Base-by-base conservation (phyloP, 495 filamentous ascomycete genomes). In the Xylaria curta region DNA sequence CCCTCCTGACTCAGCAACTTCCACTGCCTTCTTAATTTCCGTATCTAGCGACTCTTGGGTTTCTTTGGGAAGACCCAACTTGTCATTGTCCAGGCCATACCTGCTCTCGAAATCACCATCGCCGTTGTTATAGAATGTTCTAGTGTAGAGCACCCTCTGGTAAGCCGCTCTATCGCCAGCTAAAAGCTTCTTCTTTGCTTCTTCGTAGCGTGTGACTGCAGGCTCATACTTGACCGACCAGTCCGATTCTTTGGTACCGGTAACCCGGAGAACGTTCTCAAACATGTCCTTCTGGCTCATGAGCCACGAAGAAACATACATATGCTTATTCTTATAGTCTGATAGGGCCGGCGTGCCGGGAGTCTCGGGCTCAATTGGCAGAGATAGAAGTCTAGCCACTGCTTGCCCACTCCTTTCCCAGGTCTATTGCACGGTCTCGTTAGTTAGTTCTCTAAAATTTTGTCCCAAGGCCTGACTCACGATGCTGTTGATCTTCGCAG, bases 201-300 rank as follows among this genome's bases (percentile, higher is more conserved):
- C 78, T 67, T 81, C 73, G 71, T 82, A 89, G 0, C 87, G 84
- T 70, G 88, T 77, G 40, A 75, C 67, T 12, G 78, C 73, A 0
- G 78, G 69, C 76, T 87, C 82, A 8, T 85, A 72, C 13, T 69
- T 78, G 47, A 91, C 83, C 3, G 75, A 85, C 90, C 90, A 93
- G 69, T 91, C 88, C 0, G 70, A 76, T 56, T 82, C 77, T 42
- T 77, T 85, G 15, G 82, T 84, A 0, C 85, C 86, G 0, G 87
- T 87, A 0, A 88, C 89, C 5, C 88, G 85, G 70, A 85, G 80
- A 10, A 86, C 76, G 5, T 78, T 36, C 3, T 78, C 77, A 59
- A 88, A 79, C 72, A 88, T 81, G 4, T 85, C 81, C 65, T 81
- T 82, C 74, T 87, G 85, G 36, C 72, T 85, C 40, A 84, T 65